Evolutionary conservation across 805 yeast genomes (phyloP), one percentile per base, ranked within the genome.

Genomic region (Ogataea trehaloabstinens): DNA sequence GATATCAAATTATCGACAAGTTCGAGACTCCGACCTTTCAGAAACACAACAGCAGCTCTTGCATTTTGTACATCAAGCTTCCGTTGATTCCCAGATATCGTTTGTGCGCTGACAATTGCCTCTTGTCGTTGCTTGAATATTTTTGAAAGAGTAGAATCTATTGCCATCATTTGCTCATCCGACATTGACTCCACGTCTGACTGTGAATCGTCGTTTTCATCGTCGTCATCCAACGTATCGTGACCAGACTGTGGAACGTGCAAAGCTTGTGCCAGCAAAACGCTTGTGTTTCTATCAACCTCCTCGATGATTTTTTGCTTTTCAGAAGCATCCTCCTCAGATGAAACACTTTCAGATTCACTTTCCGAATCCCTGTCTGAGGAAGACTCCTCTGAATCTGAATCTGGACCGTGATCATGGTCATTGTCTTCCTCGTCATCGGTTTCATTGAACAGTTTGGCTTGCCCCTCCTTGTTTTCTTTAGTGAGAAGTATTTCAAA

Each of bases 101-200:
- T 64, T 22, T 67, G 66, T 19, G 67, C 49, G 6, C 56, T 57
- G 7, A 77, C 62, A 38, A 87, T 60, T 0, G 85, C 84, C 44
- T 76, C 80, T 49, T 80, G 78, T 51, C 97, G 76, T 52, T 88
- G 91, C 53, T 83, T 78, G 72, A 91, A 91, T 39, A 91, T 91
- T 38, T 73, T 74, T 0, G 96, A 77, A 21, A 91, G 67, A 44
- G 88, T 93, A 17, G 73, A 85, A 57, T 91, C 98, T 52, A 91
- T 75, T 16, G 90, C 95, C 82, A 89, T 80, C 98, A 91, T 91
- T 58, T 89, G 89, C 52, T 90, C 96, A 61, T 90, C 97, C 44
- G 90, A 95, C 95, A 89, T 86, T 0, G 91, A 80, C 49, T 85
- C 95, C 36, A 81, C 85, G 19, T 76, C 81, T 5, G 76, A 73